A percentile compares a stretch with the other conserved stretches of the same genome.
phyloP scores from a whole-genome alignment of 176 grass and related monocot species.

The Avena eriantha region DNA sequence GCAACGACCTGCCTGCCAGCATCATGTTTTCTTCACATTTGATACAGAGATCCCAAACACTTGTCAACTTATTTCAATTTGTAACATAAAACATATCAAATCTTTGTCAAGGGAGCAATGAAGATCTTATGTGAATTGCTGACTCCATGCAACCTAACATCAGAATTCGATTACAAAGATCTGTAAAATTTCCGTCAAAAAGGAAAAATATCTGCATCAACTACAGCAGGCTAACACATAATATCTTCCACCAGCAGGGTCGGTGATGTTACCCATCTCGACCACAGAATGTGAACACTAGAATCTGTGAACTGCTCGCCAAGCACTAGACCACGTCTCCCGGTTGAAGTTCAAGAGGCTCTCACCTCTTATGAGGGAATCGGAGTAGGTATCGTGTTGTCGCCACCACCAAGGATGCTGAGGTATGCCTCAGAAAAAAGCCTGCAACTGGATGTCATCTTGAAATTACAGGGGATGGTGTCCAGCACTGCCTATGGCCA shows the following conservation, averaged over 20 bases:
- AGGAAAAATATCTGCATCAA: conserved; percentile 16
- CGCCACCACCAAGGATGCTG: neutral
- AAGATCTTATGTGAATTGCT: neutral
- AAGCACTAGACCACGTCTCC: conserved; percentile 85
- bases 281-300: conserved; percentile 47
- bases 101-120: neutral
- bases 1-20: conserved; percentile 14
- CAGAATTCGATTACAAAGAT: neutral
- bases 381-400: neutral
- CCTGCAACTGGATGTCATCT: neutral
- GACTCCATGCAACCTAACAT: conserved; percentile 20
- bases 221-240: conserved; percentile 35
- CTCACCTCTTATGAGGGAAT: neutral
- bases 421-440: neutral
- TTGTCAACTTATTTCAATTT: conserved; percentile 24
- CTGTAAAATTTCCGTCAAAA: neutral
- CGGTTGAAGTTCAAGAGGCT: neutral
- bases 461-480: neutral
- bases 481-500: neutral
- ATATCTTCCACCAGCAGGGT: conserved; percentile 53
- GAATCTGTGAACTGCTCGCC: conserved; percentile 76
- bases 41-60: neutral
- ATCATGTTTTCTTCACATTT: conserved; percentile 6
- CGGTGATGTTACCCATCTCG: conserved; percentile 89
- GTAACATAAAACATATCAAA: conserved; percentile 8